Evolutionary conservation across 805 yeast genomes (phyloP), one percentile per base, ranked within the genome.

Genomic region (Candida hungchunana): DNA sequence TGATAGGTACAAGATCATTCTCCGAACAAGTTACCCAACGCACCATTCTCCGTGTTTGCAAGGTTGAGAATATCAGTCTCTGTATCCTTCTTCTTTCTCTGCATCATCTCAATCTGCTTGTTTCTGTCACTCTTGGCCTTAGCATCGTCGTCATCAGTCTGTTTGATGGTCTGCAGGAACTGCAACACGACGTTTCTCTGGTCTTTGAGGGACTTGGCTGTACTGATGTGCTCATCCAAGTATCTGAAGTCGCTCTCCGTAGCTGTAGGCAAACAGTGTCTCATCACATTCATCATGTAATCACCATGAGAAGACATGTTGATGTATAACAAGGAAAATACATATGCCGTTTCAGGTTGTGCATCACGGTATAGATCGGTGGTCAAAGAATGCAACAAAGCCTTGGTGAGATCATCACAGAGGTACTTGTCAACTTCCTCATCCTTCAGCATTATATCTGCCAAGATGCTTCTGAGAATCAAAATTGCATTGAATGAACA

Each of bases 401-500:
- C 68, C 46, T 82, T 82, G 42, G 85, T 75, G 53, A 89, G 69
- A 38, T 77, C 73, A 20, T 76, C 77, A 21, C 67, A 62, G 32
- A 67, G 59, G 37, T 58, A 63, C 42, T 75, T 77, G 62, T 88
- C 96, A 31, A 89, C 90, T 45, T 78, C 82, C 14, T 76, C 79
- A 49, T 83, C 81, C 45, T 77, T 74, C 27, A 80, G 67, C 26
- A 87, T 64, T 27, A 86, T 73, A 15, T 79, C 84, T 13, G 75
- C 77, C 38, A 89, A 63, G 37, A 89, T 69, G 42, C 83, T 80
- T 42, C 94, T 72, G 40, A 90, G 69, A 20, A 90, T 78, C 40
- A 90, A 62, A 32, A 90, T 82, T 3, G 95, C 84, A 58, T 93
- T 93, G 63, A 84, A 90, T 5, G 95, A 80, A 58, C 97, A 90